Evolutionary conservation across 2,329 filamentous ascomycete species (phyloP).

Genomic region (Lecanicillium sp.): DNA sequence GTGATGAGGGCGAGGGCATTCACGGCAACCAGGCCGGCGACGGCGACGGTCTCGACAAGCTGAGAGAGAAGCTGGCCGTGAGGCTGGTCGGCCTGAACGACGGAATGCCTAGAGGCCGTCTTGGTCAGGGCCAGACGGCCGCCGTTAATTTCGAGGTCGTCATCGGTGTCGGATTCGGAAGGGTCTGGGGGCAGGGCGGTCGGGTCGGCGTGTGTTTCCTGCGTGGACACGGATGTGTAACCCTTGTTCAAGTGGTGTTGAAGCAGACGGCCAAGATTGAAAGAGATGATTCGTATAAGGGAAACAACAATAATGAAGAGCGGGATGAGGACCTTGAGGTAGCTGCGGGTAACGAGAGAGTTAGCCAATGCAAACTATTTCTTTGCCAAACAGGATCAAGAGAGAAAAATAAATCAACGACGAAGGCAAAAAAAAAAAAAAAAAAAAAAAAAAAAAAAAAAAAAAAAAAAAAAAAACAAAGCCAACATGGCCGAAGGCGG

Average conservation of each 20-base stretch:
- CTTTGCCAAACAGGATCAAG: too few relatives aligned
- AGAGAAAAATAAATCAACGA: too few relatives aligned
- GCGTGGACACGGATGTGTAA: constrained; percentile 1
- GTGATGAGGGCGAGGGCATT: constrained; percentile 59
- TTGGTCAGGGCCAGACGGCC: constrained; percentile 52
- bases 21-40: constrained; percentile 63
- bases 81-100: constrained; percentile 69
- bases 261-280: constrained; percentile 3
- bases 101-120: constrained; percentile 53
- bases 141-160: constrained; percentile 46
- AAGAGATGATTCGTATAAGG: constrained; percentile 3
- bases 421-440: neutral
- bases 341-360: too few relatives aligned
- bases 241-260: neutral
- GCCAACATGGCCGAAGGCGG: constrained; percentile 1
- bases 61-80: constrained; percentile 64
- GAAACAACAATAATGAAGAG: constrained; percentile 2
- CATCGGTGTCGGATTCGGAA: constrained; percentile 32
- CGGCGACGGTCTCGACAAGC: constrained; percentile 65
- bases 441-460: neutral
- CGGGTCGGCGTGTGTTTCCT: constrained; percentile 24
- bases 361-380: too few relatives aligned
- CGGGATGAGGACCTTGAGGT: constrained; percentile 16
- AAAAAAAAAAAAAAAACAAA: constrained; percentile 3
- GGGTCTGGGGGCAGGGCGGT: constrained; percentile 45